Conservation (phyloP, 768 basidiomycete genomes). For the Leccinum barrowsii region DNA sequence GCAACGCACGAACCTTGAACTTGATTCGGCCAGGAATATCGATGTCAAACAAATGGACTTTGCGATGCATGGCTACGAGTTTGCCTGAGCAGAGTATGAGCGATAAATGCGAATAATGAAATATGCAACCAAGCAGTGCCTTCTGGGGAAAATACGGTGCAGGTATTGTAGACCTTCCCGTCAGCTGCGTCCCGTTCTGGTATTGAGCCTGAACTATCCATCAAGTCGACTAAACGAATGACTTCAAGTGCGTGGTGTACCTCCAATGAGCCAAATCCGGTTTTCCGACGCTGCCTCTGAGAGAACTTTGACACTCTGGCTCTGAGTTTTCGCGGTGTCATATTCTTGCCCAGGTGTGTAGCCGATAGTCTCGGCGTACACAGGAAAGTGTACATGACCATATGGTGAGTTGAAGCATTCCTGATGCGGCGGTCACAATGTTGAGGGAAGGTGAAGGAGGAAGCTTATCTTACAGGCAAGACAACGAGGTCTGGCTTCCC, state of each 20-base stretch:
- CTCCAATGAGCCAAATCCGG: constrained; percentile 89
- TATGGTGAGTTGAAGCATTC: constrained; percentile 91
- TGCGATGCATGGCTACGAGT: constrained; percentile 84
- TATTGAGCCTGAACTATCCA: constrained; percentile 69
- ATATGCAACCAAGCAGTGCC: constrained; percentile 37
- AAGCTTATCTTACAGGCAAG: constrained; percentile 58
- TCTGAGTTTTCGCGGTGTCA: constrained; percentile 50
- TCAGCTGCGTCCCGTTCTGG: constrained; percentile 70
- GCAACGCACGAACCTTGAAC: constrained; percentile 62
- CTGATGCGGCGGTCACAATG: constrained; percentile 33
- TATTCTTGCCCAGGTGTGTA: constrained; percentile 58
- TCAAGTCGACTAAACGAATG: not conserved
- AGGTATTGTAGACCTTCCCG: constrained; percentile 86
- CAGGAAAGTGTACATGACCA: constrained; percentile 73
- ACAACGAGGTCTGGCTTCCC: constrained; percentile 77
- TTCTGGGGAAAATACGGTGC: constrained; percentile 83
- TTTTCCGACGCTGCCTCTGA: constrained; percentile 76
- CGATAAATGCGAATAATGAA: not conserved
- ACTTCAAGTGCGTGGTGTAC: constrained; percentile 35
- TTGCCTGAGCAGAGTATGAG: constrained; percentile 51
- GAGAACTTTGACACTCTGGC: constrained; percentile 80
- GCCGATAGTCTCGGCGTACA: constrained; percentile 77
- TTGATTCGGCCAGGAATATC: constrained; percentile 91
- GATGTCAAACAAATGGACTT: constrained; percentile 96
- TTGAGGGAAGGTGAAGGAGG: not conserved